Base-by-base conservation (phyloP, 805 yeast species). In the Myxozyma melibiosi region DNA sequence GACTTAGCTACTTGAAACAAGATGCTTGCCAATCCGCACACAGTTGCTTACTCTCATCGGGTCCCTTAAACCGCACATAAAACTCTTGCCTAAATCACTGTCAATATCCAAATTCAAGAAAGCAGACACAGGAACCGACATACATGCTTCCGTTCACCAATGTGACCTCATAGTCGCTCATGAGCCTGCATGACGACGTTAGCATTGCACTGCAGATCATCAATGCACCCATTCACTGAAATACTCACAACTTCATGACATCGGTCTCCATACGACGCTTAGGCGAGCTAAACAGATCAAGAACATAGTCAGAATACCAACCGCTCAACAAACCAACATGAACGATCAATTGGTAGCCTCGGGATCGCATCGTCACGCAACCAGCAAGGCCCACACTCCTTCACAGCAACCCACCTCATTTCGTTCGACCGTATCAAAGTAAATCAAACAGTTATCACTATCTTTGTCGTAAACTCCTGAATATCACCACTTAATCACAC, bases 111-210 rank as follows among this genome's bases (percentile, higher is more conserved):
- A 31, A n/a, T 13, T 11, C 16, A n/a, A 16, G n/a, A 13, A 41
- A 9, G 7, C 13, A 5, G 28, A n/a, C 47, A 2, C 30, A 5
- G 9, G 30, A 20, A 9, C 33, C 22, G 20, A 64, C 74, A 30
- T 63, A 71, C 80, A 87, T 81, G 71, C 79, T 85, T 68, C 90
- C 96, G 63, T 90, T 85, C 40, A 88, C 83, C 50, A 92, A 77
- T 9, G 84, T 81, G 18, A 92, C 98, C 56, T 90, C 92, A 70
- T 85, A 92, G 72, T 89, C 91, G 74, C 96, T 88, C 96, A 90
- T 90, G 73, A 92, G 71, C 38, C 85, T 81, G 45, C 13, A 51
- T 7, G 18, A 40, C n/a, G 18, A 27, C n/a, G n/a, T 28, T 33
- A 31, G 16, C 14, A 16, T 7, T n/a, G n/a, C n/a, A n/a, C n/a